phyloP scores from a whole-genome alignment of 2,329 filamentous ascomycete genomes.

The Neonectria ditissima region DNA sequence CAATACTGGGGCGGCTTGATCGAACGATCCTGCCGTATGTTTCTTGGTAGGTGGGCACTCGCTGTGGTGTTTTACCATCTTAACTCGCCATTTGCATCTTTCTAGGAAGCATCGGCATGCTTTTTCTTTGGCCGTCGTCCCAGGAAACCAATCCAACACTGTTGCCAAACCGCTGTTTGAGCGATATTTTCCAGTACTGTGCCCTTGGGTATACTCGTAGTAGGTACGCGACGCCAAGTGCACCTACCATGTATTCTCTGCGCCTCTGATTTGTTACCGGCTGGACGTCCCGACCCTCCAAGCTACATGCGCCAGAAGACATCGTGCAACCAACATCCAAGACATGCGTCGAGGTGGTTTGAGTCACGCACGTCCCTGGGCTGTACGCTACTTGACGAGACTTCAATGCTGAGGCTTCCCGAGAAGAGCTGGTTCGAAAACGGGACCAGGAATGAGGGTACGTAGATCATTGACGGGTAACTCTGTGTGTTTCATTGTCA shows the following conservation, averaged over 20 bases:
- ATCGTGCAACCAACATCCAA: conserved; percentile 18
- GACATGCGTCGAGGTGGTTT: conserved; percentile 13
- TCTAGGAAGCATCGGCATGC: background rate
- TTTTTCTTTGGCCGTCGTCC: background rate
- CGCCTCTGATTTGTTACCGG: conserved; percentile 31
- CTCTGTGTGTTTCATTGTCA: background rate
- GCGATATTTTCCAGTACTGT: background rate
- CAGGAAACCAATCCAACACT: background rate
- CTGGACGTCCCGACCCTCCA: conserved; percentile 23
- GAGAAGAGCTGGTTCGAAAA: background rate
- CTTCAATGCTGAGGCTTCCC: background rate
- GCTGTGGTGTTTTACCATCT: conserved; percentile 1
- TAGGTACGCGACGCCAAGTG: background rate
- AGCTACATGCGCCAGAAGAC: conserved; percentile 14
- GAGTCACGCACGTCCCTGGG: conserved; percentile 2
- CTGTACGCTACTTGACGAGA: background rate
- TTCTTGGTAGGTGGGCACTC: conserved; percentile 2
- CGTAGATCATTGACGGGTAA: background rate
- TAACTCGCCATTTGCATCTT: background rate
- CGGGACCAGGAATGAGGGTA: background rate
- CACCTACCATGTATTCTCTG: background rate
- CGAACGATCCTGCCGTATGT: conserved; percentile 10
- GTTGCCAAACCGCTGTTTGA: background rate
- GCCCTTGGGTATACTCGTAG: background rate
- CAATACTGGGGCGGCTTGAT: conserved; percentile 7